Evolutionary conservation across 2,329 filamentous ascomycete genomes (phyloP).

Genomic region (Botryotinia convoluta): DNA sequence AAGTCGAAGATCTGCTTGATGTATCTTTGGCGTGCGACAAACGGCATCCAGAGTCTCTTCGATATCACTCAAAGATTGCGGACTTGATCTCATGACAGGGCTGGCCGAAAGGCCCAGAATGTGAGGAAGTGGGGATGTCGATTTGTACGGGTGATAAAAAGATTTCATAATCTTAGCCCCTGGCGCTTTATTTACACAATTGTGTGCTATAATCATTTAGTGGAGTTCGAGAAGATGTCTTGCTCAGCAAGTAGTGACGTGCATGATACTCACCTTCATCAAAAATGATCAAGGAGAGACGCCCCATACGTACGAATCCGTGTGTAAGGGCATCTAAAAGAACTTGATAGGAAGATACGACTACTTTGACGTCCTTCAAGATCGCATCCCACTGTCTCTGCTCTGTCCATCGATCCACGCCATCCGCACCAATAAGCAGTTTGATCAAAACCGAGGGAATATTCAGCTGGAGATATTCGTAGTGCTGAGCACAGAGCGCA

Average conservation of each 20-base stretch:
- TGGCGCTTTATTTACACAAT: conserved; percentile 36
- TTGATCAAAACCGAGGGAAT: conserved; percentile 53
- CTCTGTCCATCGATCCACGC: conserved; percentile 60
- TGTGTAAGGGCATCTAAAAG: conserved; percentile 60
- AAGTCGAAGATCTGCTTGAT: conserved; percentile 48
- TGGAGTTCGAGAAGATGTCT: background rate
- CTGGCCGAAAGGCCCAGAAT: conserved; percentile 39
- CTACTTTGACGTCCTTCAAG: conserved; percentile 54
- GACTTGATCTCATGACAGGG: conserved; percentile 37
- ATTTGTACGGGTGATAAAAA: conserved; percentile 35
- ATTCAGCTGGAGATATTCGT: conserved; percentile 56
- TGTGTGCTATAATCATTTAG: conserved; percentile 33
- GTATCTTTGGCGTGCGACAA: conserved; percentile 53
- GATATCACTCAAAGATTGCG: conserved; percentile 30
- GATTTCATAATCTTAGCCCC: conserved; percentile 37
- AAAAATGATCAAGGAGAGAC: conserved; percentile 58
- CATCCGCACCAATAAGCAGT: conserved; percentile 55
- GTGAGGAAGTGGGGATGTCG: conserved; percentile 28
- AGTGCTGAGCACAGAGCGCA: conserved; percentile 65
- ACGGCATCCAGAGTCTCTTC: conserved; percentile 57
- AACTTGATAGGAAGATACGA: conserved; percentile 60
- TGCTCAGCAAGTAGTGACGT: background rate
- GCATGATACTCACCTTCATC: conserved; percentile 55
- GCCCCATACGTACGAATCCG: conserved; percentile 56
- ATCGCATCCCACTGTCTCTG: conserved; percentile 58